Percentiles rank a stretch among this genome's conserved stretches.
Evolutionary conservation across 768 basidiomycete species (phyloP).

Genomic region (Panellus pusillus): DNA sequence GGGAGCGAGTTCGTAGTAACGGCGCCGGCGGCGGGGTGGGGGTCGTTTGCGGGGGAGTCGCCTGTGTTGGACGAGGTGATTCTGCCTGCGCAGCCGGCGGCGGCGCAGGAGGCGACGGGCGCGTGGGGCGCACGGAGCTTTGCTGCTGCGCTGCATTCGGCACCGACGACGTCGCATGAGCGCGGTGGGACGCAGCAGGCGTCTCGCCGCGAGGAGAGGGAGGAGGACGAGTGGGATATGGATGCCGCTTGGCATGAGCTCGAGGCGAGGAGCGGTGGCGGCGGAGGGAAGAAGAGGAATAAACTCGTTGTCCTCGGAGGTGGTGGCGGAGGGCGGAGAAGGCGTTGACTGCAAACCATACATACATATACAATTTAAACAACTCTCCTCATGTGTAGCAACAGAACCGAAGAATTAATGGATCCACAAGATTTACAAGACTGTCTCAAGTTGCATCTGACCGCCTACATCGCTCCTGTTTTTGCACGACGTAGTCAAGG

Average conservation of each 20-base stretch:
- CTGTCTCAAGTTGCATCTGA: not conserved
- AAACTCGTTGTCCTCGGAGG: constrained; percentile 74
- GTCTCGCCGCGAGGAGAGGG: constrained; percentile 32
- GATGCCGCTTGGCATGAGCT: constrained; percentile 82
- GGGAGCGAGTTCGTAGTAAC: constrained; percentile 27
- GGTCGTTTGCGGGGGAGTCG: constrained; percentile 23
- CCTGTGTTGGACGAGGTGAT: constrained; percentile 27
- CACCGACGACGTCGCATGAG: constrained; percentile 29
- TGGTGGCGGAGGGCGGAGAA: constrained; percentile 54
- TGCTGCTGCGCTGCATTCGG: constrained; percentile 71
- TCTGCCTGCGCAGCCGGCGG: constrained; percentile 25
- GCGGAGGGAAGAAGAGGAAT: constrained; percentile 59
- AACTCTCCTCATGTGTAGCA: constrained; percentile 17
- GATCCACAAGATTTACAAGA: constrained; percentile 8
- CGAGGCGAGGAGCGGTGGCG: constrained; percentile 49
- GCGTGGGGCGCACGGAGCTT: constrained; percentile 84
- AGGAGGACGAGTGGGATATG: constrained; percentile 72
- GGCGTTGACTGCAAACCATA: constrained; percentile 36
- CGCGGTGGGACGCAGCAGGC: constrained; percentile 27
- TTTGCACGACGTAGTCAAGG: not conserved
- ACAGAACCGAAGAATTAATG: constrained; percentile 4
- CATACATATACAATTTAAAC: not conserved
- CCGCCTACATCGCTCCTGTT: too few species aligned
- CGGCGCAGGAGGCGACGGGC: constrained; percentile 36
- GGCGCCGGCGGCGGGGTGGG: constrained; percentile 16